Percentiles rank a stretch among this genome's conserved stretches.
Evolutionary conservation across 495 filamentous ascomycete genomes (phyloP).

Genomic region (Neurospora sp.): DNA sequence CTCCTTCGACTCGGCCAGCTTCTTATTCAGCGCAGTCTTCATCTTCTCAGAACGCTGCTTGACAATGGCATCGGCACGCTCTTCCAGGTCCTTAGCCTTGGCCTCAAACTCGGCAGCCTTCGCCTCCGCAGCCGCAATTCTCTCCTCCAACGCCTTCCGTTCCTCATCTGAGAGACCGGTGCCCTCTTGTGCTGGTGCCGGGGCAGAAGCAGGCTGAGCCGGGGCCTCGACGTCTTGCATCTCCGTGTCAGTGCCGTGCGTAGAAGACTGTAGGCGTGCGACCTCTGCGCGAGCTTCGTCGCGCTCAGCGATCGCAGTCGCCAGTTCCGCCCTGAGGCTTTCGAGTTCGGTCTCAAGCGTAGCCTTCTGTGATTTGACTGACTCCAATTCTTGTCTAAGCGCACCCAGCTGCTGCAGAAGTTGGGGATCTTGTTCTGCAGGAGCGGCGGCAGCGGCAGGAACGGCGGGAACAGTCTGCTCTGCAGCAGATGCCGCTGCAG

Average conservation of each 20-base stretch:
- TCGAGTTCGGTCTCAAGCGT: constrained; percentile 36
- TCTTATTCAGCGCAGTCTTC: constrained; percentile 59
- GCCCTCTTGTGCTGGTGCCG: not conserved
- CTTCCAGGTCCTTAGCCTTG: constrained; percentile 43
- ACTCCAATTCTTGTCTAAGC: constrained; percentile 28
- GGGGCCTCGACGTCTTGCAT: constrained; percentile 25
- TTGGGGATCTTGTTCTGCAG: constrained; percentile 28
- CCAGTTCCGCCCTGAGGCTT: constrained; percentile 31
- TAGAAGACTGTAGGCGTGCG: constrained; percentile 18
- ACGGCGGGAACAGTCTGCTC: constrained; percentile 3
- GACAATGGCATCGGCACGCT: constrained; percentile 42
- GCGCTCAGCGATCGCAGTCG: constrained; percentile 30
- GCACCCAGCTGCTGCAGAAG: constrained; percentile 61
- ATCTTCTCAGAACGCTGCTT: constrained; percentile 61
- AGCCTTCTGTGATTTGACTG: constrained; percentile 29
- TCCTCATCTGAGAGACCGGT: constrained; percentile 36
- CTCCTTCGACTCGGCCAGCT: constrained; percentile 53
- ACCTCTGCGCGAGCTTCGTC: constrained; percentile 39
- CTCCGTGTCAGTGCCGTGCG: constrained; percentile 20
- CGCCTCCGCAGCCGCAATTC: constrained; percentile 32
- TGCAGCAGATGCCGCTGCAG: constrained; percentile 6
- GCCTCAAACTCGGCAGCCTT: constrained; percentile 46
- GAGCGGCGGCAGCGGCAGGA: constrained; percentile 1
- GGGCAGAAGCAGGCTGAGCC: constrained; percentile 15
- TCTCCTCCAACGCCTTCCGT: constrained; percentile 41